These are phyloP conservation scores for Pistacia vera DNA, from an alignment of 345 rosid species.

Conservation along the genomic window DNA sequence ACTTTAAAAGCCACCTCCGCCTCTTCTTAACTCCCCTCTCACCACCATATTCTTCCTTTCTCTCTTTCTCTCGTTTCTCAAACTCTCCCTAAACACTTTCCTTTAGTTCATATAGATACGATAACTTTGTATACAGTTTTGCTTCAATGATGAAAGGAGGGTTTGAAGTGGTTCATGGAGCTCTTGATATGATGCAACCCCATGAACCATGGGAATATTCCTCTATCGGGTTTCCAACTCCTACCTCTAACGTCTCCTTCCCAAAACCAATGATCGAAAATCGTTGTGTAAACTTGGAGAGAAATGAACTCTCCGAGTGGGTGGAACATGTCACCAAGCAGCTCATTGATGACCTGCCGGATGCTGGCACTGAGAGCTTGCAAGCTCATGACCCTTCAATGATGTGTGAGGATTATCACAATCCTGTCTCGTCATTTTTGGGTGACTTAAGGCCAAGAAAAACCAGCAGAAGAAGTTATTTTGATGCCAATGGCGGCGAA, in stretches of 20 bases:
- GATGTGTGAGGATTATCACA: slow-evolving; percentile 10
- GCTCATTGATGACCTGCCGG: slow-evolving; percentile 56
- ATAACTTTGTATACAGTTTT: no score
- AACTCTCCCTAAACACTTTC: no score
- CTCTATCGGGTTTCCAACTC: slow-evolving; percentile 17
- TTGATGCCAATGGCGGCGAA: slow-evolving; percentile 13
- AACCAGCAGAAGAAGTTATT: slow-evolving; percentile 12
- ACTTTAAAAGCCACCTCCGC: slow-evolving; percentile 28
- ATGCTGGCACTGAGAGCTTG: slow-evolving; percentile 20
- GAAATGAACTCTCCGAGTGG: slow-evolving; percentile 64
- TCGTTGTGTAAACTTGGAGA: slow-evolving; percentile 38
- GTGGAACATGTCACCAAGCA: slow-evolving; percentile 66
- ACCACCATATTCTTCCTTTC: slow-evolving; percentile 5
- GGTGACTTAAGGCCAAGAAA: slow-evolving; percentile 36
- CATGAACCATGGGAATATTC: slow-evolving; percentile 39
- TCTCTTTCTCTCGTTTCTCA: neutral
- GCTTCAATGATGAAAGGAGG: slow-evolving; percentile 37
- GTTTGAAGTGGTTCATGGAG: slow-evolving; percentile 44
- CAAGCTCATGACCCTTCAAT: slow-evolving; percentile 27
- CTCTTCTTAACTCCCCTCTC: slow-evolving; percentile 35
- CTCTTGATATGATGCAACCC: slow-evolving; percentile 43
- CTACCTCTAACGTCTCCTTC: slow-evolving; percentile 7
- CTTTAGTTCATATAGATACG: neutral
- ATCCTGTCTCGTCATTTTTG: slow-evolving; percentile 15
- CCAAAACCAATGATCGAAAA: slow-evolving; percentile 24